phyloP scores from a whole-genome alignment of 208 protist genomes.

The Crithidia acanthocephali region DNA sequence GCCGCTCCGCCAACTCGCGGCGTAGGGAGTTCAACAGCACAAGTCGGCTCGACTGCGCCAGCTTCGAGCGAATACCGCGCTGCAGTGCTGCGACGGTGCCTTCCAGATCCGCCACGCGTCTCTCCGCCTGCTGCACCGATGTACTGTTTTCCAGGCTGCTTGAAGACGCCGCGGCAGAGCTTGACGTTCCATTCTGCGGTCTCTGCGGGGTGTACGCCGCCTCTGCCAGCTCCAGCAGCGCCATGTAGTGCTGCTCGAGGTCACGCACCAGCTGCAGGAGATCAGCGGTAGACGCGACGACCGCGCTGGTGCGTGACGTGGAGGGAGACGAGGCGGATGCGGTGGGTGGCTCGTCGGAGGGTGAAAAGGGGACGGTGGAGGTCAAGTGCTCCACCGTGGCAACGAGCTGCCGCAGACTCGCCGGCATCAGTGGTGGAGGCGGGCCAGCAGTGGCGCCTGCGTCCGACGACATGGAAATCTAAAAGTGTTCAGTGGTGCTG shows the following conservation, averaged over 20 bases:
- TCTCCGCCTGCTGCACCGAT: conserved; percentile 6
- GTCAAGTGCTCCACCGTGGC: background rate
- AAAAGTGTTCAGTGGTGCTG: too few relatives aligned
- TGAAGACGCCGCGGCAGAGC: background rate
- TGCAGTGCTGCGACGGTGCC: conserved; percentile 45
- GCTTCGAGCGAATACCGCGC: conserved; percentile 70
- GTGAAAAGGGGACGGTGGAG: background rate
- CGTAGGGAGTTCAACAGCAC: conserved; percentile 52
- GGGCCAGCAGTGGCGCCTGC: background rate
- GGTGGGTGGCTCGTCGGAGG: background rate
- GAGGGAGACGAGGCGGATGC: background rate
- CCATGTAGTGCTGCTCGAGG: conserved; percentile 36
- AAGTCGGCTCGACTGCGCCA: conserved; percentile 56
- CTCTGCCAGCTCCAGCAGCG: conserved; percentile 34
- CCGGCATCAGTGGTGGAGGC: background rate
- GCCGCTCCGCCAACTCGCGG: conserved; percentile 49
- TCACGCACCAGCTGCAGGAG: conserved; percentile 39
- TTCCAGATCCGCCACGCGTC: conserved; percentile 18
- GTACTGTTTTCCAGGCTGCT: background rate
- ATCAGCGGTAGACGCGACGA: conserved; percentile 34
- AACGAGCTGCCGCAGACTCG: conserved; percentile 4
- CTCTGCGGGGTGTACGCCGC: background rate
- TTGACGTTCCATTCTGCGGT: background rate
- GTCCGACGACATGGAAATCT: background rate
- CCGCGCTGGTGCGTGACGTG: background rate